Base-by-base conservation (phyloP, 129 eudicot genomes). In the Flaveria brownii region DNA sequence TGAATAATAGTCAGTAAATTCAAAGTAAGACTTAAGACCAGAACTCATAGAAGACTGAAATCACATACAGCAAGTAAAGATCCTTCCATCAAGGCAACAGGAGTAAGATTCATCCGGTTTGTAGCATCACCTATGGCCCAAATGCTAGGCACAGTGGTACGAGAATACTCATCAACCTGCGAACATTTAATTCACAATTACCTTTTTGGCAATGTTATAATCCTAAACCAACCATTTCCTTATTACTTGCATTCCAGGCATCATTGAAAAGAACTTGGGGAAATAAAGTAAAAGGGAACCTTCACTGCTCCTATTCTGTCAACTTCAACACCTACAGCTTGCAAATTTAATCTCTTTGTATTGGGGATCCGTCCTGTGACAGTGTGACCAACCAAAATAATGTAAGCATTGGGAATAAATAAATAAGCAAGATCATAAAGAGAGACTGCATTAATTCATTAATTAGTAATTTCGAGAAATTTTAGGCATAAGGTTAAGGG, bases 101-200 rank as follows among this genome's bases (percentile, higher is more conserved):
- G 99, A 75, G 99, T 94, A 69, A 94, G 99, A 85, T 94, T 91
- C 93, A 94, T 87, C 60, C 97, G 82, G 70, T 94, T 89, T 72
- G 97, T 91, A 65, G 83, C 97, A 83, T 94, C 97, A 60, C 97
- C 97, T 52, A 94, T 83, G 60, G 99, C 99, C 99, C 97, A 91
- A 80, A 94, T 87, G 84, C 89, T 88, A 36, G 97, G 94, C 45
- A 94, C 76, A 51, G 77, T 91, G 75, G 97, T 94, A 51, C 81
- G 88, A 20, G 99, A 94, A 69, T 77, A 87, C 70, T 84, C 96
- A 74, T 91, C 85, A 20, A 91, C 97, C 98, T 94, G 86, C 68
- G 74, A 13, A 62, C 15, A 12, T 26, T 25, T 60, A 60, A 60
- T 60, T n/a, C 67, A 60, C 26, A 60, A 23, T 60, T 5, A 52